Evolutionary conservation across 1,284 basidiomycete genomes (phyloP).

Genomic region (Fistulina hepatica): DNA sequence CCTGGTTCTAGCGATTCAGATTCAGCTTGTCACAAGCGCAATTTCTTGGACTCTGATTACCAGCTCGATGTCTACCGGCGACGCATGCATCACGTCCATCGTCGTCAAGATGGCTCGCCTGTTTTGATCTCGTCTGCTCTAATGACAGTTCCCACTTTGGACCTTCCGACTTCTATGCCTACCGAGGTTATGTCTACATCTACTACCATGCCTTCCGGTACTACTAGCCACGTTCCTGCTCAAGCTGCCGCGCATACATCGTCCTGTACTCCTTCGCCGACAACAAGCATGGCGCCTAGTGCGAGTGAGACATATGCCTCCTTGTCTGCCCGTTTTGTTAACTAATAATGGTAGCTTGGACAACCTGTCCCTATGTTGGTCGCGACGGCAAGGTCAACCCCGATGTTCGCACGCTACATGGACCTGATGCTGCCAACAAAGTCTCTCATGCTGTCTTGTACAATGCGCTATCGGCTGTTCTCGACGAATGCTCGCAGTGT

Average conservation of each 20-base stretch:
- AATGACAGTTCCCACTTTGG: background rate
- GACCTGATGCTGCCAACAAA: conserved; percentile 33
- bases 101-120: background rate
- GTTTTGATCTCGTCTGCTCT: background rate
- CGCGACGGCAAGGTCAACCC: conserved; percentile 51
- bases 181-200: conserved; percentile 3
- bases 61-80: too few relatives aligned
- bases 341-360: conserved; percentile 33
- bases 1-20: too few relatives aligned
- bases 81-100: too few relatives aligned
- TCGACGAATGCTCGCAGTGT: conserved; percentile 29
- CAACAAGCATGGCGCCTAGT: conserved; percentile 30
- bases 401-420: conserved; percentile 40
- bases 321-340: conserved; percentile 1
- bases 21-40: too few relatives aligned
- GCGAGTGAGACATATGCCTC: conserved; percentile 29
- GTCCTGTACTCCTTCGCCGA: conserved; percentile 33
- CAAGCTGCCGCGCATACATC: conserved; percentile 1
- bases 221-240: conserved; percentile 8
- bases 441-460: conserved; percentile 40
- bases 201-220: conserved; percentile 11
- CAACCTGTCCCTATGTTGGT: conserved; percentile 40
- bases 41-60: too few relatives aligned
- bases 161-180: conserved; percentile 1
- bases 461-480: conserved; percentile 39